A percentile compares a stretch with the other conserved stretches of the same genome.
phyloP scores from a whole-genome alignment of 1,284 basidiomycete species.

The Fomitopsis palustris region DNA sequence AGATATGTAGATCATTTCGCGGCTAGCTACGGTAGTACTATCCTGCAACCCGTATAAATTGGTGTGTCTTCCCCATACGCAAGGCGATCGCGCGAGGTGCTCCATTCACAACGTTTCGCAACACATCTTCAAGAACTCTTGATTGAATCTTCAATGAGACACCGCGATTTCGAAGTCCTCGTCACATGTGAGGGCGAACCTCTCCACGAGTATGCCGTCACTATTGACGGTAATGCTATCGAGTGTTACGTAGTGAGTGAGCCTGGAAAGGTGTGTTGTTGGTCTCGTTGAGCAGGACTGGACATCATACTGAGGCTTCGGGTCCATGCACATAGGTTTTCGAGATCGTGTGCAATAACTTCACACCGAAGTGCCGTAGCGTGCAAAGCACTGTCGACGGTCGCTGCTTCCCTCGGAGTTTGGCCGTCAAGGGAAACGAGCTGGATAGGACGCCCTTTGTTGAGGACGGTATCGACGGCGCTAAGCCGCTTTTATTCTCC shows the following conservation, averaged over 20 bases:
- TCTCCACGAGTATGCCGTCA: slow-evolving; percentile 4
- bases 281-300: too few relatives aligned
- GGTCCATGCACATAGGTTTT: neutral
- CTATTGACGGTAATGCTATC: neutral
- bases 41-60: too few relatives aligned
- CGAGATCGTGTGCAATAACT: neutral
- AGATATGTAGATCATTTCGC: too few relatives aligned
- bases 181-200: slow-evolving; percentile 7
- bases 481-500: neutral
- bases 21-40: too few relatives aligned
- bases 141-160: neutral
- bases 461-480: neutral
- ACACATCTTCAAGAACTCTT: neutral
- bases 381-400: neutral
- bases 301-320: neutral
- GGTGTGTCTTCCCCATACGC: neutral
- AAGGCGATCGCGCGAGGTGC: neutral
- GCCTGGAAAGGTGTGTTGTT: slow-evolving; percentile 2
- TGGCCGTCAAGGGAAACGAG: neutral
- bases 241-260: neutral
- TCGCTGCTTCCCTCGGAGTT: neutral
- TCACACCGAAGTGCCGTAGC: neutral
- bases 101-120: neutral
- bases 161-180: neutral
- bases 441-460: neutral